These are phyloP conservation scores for Sugiyamaella pinicola DNA, from an alignment of 1,139 yeast species.

Conservation along the genomic window DNA sequence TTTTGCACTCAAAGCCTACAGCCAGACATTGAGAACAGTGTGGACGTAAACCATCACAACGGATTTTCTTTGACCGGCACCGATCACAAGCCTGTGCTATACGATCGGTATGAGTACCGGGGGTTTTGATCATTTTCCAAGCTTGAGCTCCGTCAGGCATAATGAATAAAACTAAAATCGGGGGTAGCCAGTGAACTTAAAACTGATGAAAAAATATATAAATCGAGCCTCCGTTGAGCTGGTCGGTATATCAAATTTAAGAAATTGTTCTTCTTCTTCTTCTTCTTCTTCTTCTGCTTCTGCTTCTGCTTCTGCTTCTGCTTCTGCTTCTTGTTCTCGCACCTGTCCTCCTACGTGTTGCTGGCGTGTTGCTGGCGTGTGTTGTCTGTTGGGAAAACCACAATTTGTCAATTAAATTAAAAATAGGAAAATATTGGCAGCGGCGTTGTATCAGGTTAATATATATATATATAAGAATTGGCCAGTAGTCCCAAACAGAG, in stretches of 20 bases:
- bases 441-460: background rate
- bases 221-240: too few relatives aligned
- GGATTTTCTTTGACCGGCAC: slow-evolving; percentile 76
- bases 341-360: too few relatives aligned
- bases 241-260: too few relatives aligned
- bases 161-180: slow-evolving; percentile 5
- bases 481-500: background rate
- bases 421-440: too few relatives aligned
- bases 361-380: too few relatives aligned
- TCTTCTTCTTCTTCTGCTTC: too few relatives aligned
- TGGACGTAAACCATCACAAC: slow-evolving; percentile 69
- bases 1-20: slow-evolving; percentile 72
- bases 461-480: background rate
- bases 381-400: too few relatives aligned
- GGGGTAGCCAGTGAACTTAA: background rate
- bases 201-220: too few relatives aligned
- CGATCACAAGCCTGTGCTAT: slow-evolving; percentile 88
- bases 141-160: slow-evolving; percentile 45
- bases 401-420: too few relatives aligned
- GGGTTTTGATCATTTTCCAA: slow-evolving; percentile 62
- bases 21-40: slow-evolving; percentile 64
- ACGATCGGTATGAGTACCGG: slow-evolving; percentile 58
- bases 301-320: too few relatives aligned
- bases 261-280: too few relatives aligned
- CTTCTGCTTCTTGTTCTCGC: too few relatives aligned